Evolutionary conservation across 2,329 filamentous ascomycete species (phyloP).

Genomic region (Fusarium pilosicola): DNA sequence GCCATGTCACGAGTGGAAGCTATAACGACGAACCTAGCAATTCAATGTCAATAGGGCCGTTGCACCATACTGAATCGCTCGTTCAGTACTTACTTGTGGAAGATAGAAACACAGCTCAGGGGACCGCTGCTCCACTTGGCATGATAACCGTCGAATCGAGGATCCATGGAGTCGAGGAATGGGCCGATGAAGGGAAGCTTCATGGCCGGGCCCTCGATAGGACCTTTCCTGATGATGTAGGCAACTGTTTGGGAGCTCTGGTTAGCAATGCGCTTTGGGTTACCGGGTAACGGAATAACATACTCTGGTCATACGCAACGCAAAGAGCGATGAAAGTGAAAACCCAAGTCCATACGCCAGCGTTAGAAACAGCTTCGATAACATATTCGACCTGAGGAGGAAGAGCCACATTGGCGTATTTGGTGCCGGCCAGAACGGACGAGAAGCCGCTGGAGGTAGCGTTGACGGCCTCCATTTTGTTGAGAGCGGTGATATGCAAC

Average conservation of each 20-base stretch:
- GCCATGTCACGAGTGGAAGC: conserved; percentile 94
- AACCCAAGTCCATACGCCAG: conserved; percentile 70
- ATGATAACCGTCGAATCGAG: conserved; percentile 90
- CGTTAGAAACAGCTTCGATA: conserved; percentile 65
- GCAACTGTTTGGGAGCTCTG: conserved; percentile 64
- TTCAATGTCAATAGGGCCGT: conserved; percentile 10
- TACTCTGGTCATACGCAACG: conserved; percentile 91
- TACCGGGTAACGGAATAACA: conserved; percentile 50
- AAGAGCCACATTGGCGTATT: conserved; percentile 59
- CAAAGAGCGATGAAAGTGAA: conserved; percentile 76
- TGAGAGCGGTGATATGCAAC: conserved; percentile 8
- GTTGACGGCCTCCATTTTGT: conserved; percentile 66
- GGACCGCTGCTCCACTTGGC: conserved; percentile 92
- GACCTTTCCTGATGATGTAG: conserved; percentile 79
- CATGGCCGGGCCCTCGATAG: conserved; percentile 77
- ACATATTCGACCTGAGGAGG: conserved; percentile 66
- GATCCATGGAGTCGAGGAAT: conserved; percentile 90
- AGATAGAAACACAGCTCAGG: conserved; percentile 96
- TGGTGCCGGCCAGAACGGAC: conserved; percentile 71
- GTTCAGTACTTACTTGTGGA: conserved; percentile 82
- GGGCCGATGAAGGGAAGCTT: conserved; percentile 94
- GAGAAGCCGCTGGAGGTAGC: conserved; percentile 73
- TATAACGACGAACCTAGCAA: conserved; percentile 88
- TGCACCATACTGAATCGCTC: background rate
- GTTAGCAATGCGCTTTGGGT: conserved; percentile 32